Evolutionary conservation across 2,329 filamentous ascomycete species (phyloP), one percentile per base, ranked within the genome.

Genomic region (Aureobasidium sp.): DNA sequence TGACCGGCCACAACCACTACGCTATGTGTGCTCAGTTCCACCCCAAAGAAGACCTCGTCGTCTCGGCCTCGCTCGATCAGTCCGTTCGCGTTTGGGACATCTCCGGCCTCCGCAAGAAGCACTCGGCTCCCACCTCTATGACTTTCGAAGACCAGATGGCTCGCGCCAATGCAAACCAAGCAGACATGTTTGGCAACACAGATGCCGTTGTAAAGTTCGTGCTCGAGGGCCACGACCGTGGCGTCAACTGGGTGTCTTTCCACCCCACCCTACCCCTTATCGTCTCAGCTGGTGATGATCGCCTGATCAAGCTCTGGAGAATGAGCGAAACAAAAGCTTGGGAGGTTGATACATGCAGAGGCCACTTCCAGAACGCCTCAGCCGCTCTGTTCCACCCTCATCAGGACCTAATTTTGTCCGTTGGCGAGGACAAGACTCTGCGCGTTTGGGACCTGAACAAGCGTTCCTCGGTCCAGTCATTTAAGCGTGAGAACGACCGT

Each of bases 281-380:
- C 68, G 92, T 99, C 52, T 97, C 94, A 6, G 93, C 93, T 36
- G 94, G 94, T 67, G 94, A 99, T 70, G 94, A 99, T 73, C 86
- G 95, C 62, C 82, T 99, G 37, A 87, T 99, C 63, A 99, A 99
- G 80, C 79, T 99, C 59, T 99, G 94, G 94, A 88, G 94, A 69
- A 99, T 97, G 91, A 97, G 94, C 73, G 91, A 99, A 75, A 99
- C 94, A 62, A 99, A 99, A 77, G 94, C 94, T 29, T 99, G 95
- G 94, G 94, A 99, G 76, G 95, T 99, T 1, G 94, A 99, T 73
- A 99, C 94, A 6, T 99, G 94, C 79, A 85, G 94, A 69, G 94
- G 94, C 1, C 94, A 99, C 77, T 97, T 97, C 80, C 92, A 97
- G 82, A 99, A 99, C 73, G 91, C 90, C 25, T 96, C 91, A 3